phyloP scores from a whole-genome alignment of 2,329 filamentous ascomycete genomes.

The Alternaria consortialis region DNA sequence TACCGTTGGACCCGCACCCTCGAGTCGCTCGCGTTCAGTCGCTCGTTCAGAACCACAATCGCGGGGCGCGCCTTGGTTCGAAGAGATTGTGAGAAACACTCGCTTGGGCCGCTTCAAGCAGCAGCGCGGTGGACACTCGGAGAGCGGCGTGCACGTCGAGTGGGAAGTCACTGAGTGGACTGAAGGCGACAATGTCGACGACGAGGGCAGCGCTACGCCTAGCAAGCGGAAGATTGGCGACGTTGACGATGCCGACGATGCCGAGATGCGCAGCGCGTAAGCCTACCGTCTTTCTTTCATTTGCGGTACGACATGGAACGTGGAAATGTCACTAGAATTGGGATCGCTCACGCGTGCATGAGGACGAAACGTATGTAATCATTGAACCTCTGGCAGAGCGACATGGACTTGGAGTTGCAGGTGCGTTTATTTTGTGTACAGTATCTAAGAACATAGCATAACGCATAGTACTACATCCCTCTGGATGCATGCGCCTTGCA shows the following conservation, averaged over 20 bases:
- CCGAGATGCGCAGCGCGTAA: slow-evolving; percentile 43
- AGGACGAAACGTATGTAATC: slow-evolving; percentile 21
- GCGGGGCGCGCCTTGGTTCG: slow-evolving; percentile 83
- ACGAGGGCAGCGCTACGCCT: slow-evolving; percentile 39
- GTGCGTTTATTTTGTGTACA: slow-evolving; percentile 23
- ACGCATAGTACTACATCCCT: slow-evolving; percentile 18
- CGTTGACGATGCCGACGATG: slow-evolving; percentile 41
- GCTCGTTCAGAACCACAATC: slow-evolving; percentile 37
- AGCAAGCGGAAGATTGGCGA: slow-evolving; percentile 50
- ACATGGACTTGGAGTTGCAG: slow-evolving; percentile 27
- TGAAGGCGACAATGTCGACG: slow-evolving; percentile 50
- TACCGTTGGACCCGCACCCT: slow-evolving; percentile 23
- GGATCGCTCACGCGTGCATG: slow-evolving; percentile 39
- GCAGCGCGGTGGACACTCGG: slow-evolving; percentile 67
- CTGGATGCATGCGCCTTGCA: slow-evolving; percentile 2
- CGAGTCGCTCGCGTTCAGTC: slow-evolving; percentile 20
- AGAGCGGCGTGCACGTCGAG: slow-evolving; percentile 73
- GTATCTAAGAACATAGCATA: slow-evolving; percentile 15
- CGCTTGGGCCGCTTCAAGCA: slow-evolving; percentile 73
- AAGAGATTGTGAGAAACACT: slow-evolving; percentile 80
- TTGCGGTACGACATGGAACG: slow-evolving; percentile 4
- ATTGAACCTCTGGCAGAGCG: slow-evolving; percentile 16
- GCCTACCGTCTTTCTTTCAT: neutral
- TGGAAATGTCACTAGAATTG: slow-evolving; percentile 28
- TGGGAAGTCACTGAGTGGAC: slow-evolving; percentile 83